These are phyloP conservation scores for Leavenworthia alabamica DNA, from an alignment of 345 rosid genomes.

Conservation along the genomic window DNA sequence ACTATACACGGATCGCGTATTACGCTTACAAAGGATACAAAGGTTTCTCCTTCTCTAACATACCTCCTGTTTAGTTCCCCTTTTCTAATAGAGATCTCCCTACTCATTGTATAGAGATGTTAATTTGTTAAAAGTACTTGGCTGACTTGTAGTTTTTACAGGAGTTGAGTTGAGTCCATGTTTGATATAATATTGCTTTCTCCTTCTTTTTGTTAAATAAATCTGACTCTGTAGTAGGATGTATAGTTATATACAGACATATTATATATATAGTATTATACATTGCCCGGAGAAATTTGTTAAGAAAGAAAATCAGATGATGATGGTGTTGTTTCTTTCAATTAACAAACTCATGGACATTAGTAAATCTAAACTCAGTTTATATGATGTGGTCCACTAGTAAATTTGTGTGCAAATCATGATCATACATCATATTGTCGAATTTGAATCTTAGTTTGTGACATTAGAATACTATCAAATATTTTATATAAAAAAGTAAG, in stretches of 20 bases:
- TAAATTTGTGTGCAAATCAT: not conserved
- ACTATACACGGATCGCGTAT: slow-evolving; percentile 86
- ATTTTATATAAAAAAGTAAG: not conserved
- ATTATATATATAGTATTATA: not conserved
- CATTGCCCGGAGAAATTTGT: not conserved
- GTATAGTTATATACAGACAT: not conserved
- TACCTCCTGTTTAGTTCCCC: slow-evolving; percentile 59
- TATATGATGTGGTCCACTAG: not conserved
- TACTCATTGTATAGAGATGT: slow-evolving; percentile 22
- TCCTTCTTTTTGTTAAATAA: slow-evolving; percentile 14
- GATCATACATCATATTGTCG: not conserved
- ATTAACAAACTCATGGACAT: not conserved
- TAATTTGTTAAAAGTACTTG: not conserved
- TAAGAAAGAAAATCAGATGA: not conserved
- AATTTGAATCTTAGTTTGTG: not conserved
- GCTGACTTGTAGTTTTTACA: slow-evolving; percentile 4
- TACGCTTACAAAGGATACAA: slow-evolving; percentile 94
- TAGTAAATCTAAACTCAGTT: not conserved
- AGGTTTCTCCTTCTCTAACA: slow-evolving; percentile 93
- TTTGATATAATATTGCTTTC: not conserved
- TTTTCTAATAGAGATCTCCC: not conserved
- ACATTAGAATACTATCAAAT: not conserved
- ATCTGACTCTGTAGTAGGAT: slow-evolving; percentile 1
- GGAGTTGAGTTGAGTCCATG: slow-evolving; percentile 5
- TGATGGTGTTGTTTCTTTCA: not conserved